Evolutionary conservation across 257 asterid species (phyloP), one percentile per base, ranked within the genome.

Genomic region (Solanum appendiculatum): DNA sequence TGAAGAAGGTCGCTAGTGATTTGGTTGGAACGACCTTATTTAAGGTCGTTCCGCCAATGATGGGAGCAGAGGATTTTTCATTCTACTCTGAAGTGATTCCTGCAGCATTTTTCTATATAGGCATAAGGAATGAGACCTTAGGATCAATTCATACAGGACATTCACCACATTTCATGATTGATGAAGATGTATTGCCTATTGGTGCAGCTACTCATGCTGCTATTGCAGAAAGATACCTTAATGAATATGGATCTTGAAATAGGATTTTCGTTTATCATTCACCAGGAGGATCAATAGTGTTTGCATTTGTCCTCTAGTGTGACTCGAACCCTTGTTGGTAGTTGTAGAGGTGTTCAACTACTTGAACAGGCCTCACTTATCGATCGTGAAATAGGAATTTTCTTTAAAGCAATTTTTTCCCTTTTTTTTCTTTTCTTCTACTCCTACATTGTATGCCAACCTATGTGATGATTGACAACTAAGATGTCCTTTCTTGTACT

Each of bases 161-260:
- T 77, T 95, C 99, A 3, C 98, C 99, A 1, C 92, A 92, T 86
- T 96, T 97, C 89, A 93, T 88, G 93, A 93, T 97, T 21, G 99
- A 97, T 6, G 99, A 97, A 90, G 93, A 94, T 86, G 98, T 92
- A 70, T 94, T 97, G 4, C 93, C 93, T 2, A 48, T 94, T 4
- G 99, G 99, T 5, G 98, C 99, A 10, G 98, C 99, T 40, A 87
- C 94, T 77, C 96, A 97, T 83, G 99, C 99, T 51, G 96, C 98
- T 86, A 92, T 97, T 86, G 99, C 98, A 1, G 99, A 96, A 91
- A 95, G 98, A 86, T 96, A 94, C 72, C 95, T 97, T 42, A 82
- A 89, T 51, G 92, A 91, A 3, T 89, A 85, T 4, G 58, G 66
- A 40, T 84, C 64, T n/a, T 25, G 27, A 78, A 78, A 44, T 78